Base-by-base conservation (phyloP, 148 eudicot genomes). In the Hydrangea macrophylla region DNA sequence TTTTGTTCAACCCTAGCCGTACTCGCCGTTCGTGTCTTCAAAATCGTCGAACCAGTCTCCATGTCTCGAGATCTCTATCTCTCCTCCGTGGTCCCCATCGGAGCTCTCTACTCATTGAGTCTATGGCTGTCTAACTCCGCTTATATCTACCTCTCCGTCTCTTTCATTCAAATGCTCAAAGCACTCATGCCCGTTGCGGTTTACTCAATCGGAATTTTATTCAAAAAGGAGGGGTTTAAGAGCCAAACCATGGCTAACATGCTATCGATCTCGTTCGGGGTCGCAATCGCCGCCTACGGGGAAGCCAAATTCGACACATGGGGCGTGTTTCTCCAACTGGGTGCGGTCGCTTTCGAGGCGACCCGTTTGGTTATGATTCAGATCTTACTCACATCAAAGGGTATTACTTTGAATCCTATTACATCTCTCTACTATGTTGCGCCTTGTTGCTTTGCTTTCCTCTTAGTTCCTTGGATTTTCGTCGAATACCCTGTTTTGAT, bases 151-250 rank as follows among this genome's bases (percentile, higher is more conserved):
- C 58, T 70, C 5, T 70, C 67, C 0, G 73, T 70, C 11, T 70
- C 73, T 5, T 70, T 70, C 23, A 70, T 60, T 1, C 73, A 70
- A 30, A 69, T 70, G 73, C 73, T 70, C 45, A 70, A 61, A 9
- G 73, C 73, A 26, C 66, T 70, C 0, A 70, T 70, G 73, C 73
- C 65, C 35, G 67, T 60, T 12, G 67, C 58, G 13, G 73, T 70
- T 4, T 70, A 70, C 26, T 35, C 44, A 0, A 60, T 70, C 30
- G 66, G 66, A 17, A 63, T 70, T 23, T 24, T 58, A 17, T 32
- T 51, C 12, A 70, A 70, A 33, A 70, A 69, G 28, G 72, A 69
- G 7, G 22, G 8, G 10, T 69, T 69, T 36, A 69, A 69, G 55
- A 39, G 64, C 27, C 55, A 69, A 0, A 69, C 64, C 1, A 58